phyloP scores from a whole-genome alignment of 371 early-diverging fungal species.

The Mortierella sp. region DNA sequence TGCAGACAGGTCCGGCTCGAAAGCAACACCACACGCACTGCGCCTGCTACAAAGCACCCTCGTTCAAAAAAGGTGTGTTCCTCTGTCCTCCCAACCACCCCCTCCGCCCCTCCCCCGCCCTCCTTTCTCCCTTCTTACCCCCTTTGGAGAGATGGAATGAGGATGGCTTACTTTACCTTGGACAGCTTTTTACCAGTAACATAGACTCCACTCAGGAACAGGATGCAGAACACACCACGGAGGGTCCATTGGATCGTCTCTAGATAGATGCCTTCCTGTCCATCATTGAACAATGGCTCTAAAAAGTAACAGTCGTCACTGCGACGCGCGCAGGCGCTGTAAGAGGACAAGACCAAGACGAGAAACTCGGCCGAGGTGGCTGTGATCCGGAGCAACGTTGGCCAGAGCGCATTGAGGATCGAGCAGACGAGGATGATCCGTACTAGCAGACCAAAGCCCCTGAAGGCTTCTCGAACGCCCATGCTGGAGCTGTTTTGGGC shows the following conservation, averaged over 20 bases:
- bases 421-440: conserved; percentile 51
- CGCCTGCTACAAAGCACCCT: no score
- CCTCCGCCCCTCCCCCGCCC: no score
- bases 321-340: conserved; percentile 44
- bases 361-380: conserved; percentile 37
- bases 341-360: conserved; percentile 41
- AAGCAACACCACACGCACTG: no score
- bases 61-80: no score
- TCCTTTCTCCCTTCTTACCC: no score
- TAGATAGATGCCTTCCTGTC: conserved; percentile 43
- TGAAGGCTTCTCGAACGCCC: conserved; percentile 50
- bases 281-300: conserved; percentile 40
- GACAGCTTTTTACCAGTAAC: conserved; percentile 17
- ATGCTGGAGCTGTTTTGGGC: conserved; percentile 36
- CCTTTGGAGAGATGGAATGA: no score
- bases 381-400: conserved; percentile 22
- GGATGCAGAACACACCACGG: conserved; percentile 21
- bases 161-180: conserved; percentile 14
- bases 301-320: conserved; percentile 49
- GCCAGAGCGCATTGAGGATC: conserved; percentile 49
- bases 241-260: conserved; percentile 47
- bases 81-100: no score
- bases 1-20: no score
- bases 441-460: conserved; percentile 42
- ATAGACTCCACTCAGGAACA: conserved; percentile 22